phyloP scores from a whole-genome alignment of 140 eudicot species.

The Cichorium intybus region DNA sequence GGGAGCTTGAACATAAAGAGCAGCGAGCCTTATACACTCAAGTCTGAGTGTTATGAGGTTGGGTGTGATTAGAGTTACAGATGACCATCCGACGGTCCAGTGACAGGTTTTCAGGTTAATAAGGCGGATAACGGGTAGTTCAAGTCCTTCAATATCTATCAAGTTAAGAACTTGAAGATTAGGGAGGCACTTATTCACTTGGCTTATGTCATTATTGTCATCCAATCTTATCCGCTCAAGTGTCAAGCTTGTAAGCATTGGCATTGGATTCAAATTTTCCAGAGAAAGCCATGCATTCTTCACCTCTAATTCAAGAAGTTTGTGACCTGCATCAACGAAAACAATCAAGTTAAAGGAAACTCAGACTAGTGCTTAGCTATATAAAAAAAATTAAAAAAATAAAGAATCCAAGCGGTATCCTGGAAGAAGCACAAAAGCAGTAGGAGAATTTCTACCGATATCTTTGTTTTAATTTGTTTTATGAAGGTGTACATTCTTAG shows the following conservation, averaged over 20 bases:
- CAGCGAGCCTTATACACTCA: conserved; percentile 34
- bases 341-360: neutral
- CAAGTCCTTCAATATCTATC: conserved; percentile 50
- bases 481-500: no score
- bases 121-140: conserved; percentile 40
- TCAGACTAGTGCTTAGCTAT: no score
- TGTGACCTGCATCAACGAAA: conserved; percentile 38
- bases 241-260: conserved; percentile 49
- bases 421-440: no score
- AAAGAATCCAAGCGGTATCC: no score
- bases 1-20: conserved; percentile 44
- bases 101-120: conserved; percentile 38
- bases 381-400: no score
- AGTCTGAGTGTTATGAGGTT: conserved; percentile 43
- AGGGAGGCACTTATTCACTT: conserved; percentile 46
- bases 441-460: no score
- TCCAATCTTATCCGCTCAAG: conserved; percentile 47
- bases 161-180: conserved; percentile 51
- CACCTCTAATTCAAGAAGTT: conserved; percentile 44
- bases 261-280: conserved; percentile 45
- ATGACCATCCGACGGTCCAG: conserved; percentile 48
- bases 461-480: no score
- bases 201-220: conserved; percentile 43
- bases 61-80: conserved; percentile 41
- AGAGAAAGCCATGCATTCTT: conserved; percentile 52